Base-by-base conservation (phyloP, 148 eudicot genomes). In the Vaccinium macrocarpon region DNA sequence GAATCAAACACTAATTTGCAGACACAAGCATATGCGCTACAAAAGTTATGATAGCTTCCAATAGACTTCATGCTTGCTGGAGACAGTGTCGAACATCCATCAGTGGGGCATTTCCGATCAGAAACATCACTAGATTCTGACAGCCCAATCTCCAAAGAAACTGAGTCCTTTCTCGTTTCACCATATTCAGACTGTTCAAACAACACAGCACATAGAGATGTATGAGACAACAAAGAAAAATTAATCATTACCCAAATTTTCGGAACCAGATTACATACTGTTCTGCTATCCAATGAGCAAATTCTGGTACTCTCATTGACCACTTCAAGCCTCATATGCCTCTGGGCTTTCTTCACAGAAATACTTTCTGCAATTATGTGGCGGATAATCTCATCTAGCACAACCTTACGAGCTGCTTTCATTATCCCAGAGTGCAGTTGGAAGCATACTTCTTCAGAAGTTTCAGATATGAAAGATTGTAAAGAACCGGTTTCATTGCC, bases 321-420 rank as follows among this genome's bases (percentile, higher is more conserved):
- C 19, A 78, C 80, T 74, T 88, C 92, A 81, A 66, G 57, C 88
- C 87, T 90, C 46, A 61, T 66, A 75, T 89, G 90, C 88, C 88
- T 91, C 59, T 86, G 76, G 87, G 84, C 86, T 90, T 92, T 97
- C 91, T 93, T 97, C 70, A 48, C 71, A 83, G 92, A 86, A 82
- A 83, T 56, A 84, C 82, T 89, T 66, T 95, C 96, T 27, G 91
- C 86, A 66, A 95, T 92, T 77, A 91, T 88, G 85, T 82, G 87
- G 84, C 95, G 92, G 70, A 95, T 91, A 78, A 97, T 89, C 90
- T 95, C 99, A 87, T 95, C 98, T 73, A 95, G 91, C 85, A 95
- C 81, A 82, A 89, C 88, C 74, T 91, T 90, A 66, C 95, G 95
- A 78, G 98, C 91, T 56, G 96, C 88, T 91, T 91, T 97, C 93